Base-by-base conservation (phyloP, 805 yeast species). In the Candida ipomoeae region DNA sequence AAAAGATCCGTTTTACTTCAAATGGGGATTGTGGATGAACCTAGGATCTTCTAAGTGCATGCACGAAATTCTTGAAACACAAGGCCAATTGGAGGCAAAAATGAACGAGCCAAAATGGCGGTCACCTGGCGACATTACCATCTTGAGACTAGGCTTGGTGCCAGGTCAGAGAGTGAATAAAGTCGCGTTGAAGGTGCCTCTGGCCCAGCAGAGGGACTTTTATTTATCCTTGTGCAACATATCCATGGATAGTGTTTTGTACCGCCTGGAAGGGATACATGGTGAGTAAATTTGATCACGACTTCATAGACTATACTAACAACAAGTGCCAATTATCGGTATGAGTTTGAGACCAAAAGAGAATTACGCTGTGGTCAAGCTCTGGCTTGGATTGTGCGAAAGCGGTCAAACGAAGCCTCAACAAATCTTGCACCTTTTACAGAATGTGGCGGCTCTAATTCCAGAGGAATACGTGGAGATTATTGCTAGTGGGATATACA, bases 301-400 rank as follows among this genome's bases (percentile, higher is more conserved):
- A 15, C 5, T 13, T 20, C 29, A 17, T 17, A 5, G 6, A 14
- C 7, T 13, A 13, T 40, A 50, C 55, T 51, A 48, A 54, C 53
- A 11, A 6, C 31, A 55, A 55, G 58, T 46, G 5, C 53, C 52
- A 6, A 48, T 55, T 11, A 46, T 55, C 6, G 58, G 58, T 1
- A 32, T 55, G 13, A 46, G 51, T 15, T 40, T 50, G 35, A 35
- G 40, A 18, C 17, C 44, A 11, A 34, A 18, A 15, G 33, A 23
- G 5, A 45, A 37, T n/a, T 49, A 54, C 17, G 40, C 46, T 6
- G 35, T 49, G 20, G 46, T 54, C 31, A 52, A 50, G 40, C 41
- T 54, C 29, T 54, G 57, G 57, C 46, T 51, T 17, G 55, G 50
- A 17, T 47, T 50, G 5, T 26, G 40, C n/a, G 18, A 20, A n/a